A percentile compares a stretch with the other conserved stretches of the same genome.
Evolutionary conservation across 345 rosid species (phyloP).

Genomic region (Hypericum androsaemum): DNA sequence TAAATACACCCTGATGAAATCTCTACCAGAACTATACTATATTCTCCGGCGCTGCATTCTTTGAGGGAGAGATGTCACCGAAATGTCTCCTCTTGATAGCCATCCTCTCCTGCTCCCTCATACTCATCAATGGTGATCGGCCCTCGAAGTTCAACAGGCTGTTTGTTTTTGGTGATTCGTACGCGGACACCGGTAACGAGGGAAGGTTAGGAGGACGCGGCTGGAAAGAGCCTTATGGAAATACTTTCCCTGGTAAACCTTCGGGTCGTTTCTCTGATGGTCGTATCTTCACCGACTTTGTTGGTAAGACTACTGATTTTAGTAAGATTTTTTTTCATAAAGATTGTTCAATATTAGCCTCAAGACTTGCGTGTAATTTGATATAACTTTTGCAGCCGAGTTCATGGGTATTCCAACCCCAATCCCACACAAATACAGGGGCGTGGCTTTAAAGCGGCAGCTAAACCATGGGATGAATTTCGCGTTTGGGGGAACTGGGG

Average conservation of each 20-base stretch:
- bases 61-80: no score
- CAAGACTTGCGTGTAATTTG: no score
- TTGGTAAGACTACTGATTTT: slow-evolving; percentile 31
- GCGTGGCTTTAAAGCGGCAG: slow-evolving; percentile 13
- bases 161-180: slow-evolving; percentile 65
- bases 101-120: no score
- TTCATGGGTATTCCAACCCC: slow-evolving; percentile 56
- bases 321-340: no score
- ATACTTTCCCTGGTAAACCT: slow-evolving; percentile 60
- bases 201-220: slow-evolving; percentile 14
- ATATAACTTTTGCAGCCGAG: slow-evolving; percentile 33
- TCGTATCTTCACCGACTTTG: slow-evolving; percentile 58
- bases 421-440: slow-evolving; percentile 44
- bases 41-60: no score
- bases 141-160: slow-evolving; percentile 27
- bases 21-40: no score
- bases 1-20: no score
- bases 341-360: no score
- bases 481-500: slow-evolving; percentile 81
- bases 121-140: no score
- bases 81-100: no score
- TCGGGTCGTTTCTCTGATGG: slow-evolving; percentile 69
- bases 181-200: slow-evolving; percentile 58
- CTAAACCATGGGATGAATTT: slow-evolving; percentile 56
- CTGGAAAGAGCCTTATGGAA: slow-evolving; percentile 60